Conservation (phyloP, 305 asterid genomes). For the Salvia sclarea region DNA sequence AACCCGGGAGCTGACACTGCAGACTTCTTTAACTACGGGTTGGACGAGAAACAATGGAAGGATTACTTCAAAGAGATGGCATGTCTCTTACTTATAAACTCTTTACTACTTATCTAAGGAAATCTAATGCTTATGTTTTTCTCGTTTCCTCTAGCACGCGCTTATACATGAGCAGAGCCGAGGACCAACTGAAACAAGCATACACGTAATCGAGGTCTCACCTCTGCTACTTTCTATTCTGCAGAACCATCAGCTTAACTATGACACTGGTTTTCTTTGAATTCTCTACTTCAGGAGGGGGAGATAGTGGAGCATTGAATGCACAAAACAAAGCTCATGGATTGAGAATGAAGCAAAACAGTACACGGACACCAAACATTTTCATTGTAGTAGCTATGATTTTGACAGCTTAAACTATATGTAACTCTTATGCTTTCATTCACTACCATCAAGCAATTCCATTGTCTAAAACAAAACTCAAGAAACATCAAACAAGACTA, state of each 20-base stretch:
- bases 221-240: background rate
- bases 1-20: slow-evolving; percentile 34
- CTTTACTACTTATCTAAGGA: background rate
- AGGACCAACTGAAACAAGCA: background rate
- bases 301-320: background rate
- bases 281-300: slow-evolving; percentile 20
- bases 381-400: no score
- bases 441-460: no score
- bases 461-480: no score
- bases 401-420: no score
- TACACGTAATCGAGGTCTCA: slow-evolving; percentile 16
- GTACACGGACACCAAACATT: no score
- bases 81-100: slow-evolving; percentile 20
- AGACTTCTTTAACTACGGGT: slow-evolving; percentile 42
- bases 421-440: no score
- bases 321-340: background rate
- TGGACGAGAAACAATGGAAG: slow-evolving; percentile 40
- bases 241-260: background rate
- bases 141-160: slow-evolving; percentile 26
- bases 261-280: background rate
- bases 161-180: background rate
- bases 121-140: background rate
- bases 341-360: no score
- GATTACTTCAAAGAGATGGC: slow-evolving; percentile 36
- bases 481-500: no score